Evolutionary conservation across 306 rosid species (phyloP).

Genomic region (Acacia crassicarpa): DNA sequence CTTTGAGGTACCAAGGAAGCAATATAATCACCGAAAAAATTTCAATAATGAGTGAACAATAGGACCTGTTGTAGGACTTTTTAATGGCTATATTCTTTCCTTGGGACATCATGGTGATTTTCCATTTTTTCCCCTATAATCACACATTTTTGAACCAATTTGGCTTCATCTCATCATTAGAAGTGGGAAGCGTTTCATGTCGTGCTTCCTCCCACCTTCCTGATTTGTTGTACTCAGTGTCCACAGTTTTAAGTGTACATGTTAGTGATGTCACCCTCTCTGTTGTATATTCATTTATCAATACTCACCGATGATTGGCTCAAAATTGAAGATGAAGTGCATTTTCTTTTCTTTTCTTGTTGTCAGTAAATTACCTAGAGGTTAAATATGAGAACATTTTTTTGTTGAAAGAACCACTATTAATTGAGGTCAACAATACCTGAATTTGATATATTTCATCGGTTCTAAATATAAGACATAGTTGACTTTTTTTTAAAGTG

Average conservation of each 20-base stretch:
- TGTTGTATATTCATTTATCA: slow-evolving; percentile 33
- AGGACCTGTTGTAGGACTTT: too few species aligned
- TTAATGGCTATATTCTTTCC: too few species aligned
- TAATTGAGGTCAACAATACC: background rate
- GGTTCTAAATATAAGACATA: too few species aligned
- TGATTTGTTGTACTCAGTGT: slow-evolving; percentile 7
- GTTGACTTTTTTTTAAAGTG: too few species aligned
- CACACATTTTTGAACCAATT: slow-evolving; percentile 25
- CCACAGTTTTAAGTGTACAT: slow-evolving; percentile 13
- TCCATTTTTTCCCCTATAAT: background rate
- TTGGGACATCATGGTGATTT: too few species aligned
- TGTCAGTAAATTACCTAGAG: background rate
- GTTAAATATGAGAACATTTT: background rate
- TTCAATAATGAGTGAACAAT: too few species aligned
- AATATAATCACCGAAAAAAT: too few species aligned
- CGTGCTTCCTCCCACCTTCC: slow-evolving; percentile 8
- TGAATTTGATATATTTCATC: too few species aligned
- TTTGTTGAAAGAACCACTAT: too few species aligned
- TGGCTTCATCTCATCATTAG: slow-evolving; percentile 25
- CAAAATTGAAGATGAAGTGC: slow-evolving; percentile 12
- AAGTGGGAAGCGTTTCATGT: slow-evolving; percentile 29
- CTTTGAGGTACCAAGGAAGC: too few species aligned
- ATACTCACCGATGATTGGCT: background rate
- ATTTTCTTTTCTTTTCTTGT: background rate
- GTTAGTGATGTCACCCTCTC: background rate